Percentiles rank a stretch among this genome's conserved stretches.
phyloP scores from a whole-genome alignment of 1,284 basidiomycete species.

The Thecaphora frezii region DNA sequence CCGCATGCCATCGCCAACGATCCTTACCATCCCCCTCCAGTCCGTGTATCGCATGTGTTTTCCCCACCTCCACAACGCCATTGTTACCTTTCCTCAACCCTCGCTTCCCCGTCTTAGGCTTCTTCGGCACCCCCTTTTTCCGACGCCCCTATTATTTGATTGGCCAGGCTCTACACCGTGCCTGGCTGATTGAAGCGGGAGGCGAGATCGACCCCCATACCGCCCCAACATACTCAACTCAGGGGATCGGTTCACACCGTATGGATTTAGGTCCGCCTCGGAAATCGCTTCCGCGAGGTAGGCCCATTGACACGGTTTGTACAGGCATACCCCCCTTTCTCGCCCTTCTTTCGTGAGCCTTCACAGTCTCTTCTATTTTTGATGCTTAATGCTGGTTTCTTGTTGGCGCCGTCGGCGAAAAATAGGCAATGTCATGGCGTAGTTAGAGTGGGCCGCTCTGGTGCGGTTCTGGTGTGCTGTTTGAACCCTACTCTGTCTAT shows the following conservation, averaged over 20 bases:
- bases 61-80: too few species aligned
- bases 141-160: slow-evolving; percentile 51
- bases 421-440: too few species aligned
- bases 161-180: slow-evolving; percentile 34
- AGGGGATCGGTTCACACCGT: slow-evolving; percentile 8
- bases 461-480: too few species aligned
- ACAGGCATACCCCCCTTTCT: slow-evolving; percentile 9
- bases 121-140: background rate
- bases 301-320: slow-evolving; percentile 32
- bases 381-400: too few species aligned
- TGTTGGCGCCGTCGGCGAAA: too few species aligned
- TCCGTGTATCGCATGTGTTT: too few species aligned
- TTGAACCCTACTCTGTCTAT: too few species aligned
- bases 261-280: slow-evolving; percentile 33
- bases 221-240: background rate
- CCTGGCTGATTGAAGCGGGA: slow-evolving; percentile 51
- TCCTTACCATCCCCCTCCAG: too few species aligned
- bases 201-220: slow-evolving; percentile 28
- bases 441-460: too few species aligned
- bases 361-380: too few species aligned
- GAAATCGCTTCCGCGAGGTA: slow-evolving; percentile 13
- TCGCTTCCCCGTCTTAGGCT: slow-evolving; percentile 1
- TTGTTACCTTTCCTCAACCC: slow-evolving; percentile 1
- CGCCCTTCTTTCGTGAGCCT: too few species aligned
- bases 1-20: too few species aligned